These are phyloP conservation scores for Pichia terricola DNA, from an alignment of 1,139 yeast genomes.

Conservation along the genomic window DNA sequence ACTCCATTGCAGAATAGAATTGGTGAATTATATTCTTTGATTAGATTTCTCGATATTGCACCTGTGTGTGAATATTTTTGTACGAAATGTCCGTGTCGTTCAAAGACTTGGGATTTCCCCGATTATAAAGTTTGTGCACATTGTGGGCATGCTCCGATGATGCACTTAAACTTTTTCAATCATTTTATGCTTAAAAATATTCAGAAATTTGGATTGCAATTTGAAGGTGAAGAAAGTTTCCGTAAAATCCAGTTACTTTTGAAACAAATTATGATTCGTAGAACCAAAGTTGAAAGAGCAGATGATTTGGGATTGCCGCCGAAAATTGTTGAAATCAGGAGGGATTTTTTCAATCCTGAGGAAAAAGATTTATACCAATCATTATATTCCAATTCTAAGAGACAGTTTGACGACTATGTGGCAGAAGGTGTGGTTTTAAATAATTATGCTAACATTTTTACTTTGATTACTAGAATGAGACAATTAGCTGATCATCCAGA, in stretches of 20 bases:
- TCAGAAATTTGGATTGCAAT: conserved; percentile 72
- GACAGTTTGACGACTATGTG: conserved; percentile 80
- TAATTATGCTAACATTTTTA: conserved; percentile 93
- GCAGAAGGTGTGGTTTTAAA: conserved; percentile 92
- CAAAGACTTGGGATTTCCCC: conserved; percentile 73
- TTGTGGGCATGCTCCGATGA: conserved; percentile 90
- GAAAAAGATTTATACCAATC: conserved; percentile 88
- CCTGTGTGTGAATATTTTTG: conserved; percentile 90
- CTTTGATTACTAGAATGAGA: conserved; percentile 92
- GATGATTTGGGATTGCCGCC: conserved; percentile 97
- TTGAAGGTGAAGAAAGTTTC: conserved; percentile 74
- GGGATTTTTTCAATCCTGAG: conserved; percentile 83
- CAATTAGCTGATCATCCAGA: conserved; percentile 98
- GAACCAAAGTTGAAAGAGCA: conserved; percentile 93
- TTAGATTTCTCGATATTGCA: conserved; percentile 69
- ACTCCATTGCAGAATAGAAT: conserved; percentile 94
- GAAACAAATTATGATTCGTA: conserved; percentile 75
- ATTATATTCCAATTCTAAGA: conserved; percentile 73
- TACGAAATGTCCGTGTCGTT: conserved; percentile 77
- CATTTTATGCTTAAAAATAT: conserved; percentile 91
- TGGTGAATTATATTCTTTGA: conserved; percentile 89
- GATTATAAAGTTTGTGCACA: conserved; percentile 75
- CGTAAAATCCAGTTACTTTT: conserved; percentile 63
- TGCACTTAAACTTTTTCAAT: conserved; percentile 89
- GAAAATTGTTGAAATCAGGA: conserved; percentile 76